Conservation (phyloP, 208 protist species). For the Trypanosoma lewisi region DNA sequence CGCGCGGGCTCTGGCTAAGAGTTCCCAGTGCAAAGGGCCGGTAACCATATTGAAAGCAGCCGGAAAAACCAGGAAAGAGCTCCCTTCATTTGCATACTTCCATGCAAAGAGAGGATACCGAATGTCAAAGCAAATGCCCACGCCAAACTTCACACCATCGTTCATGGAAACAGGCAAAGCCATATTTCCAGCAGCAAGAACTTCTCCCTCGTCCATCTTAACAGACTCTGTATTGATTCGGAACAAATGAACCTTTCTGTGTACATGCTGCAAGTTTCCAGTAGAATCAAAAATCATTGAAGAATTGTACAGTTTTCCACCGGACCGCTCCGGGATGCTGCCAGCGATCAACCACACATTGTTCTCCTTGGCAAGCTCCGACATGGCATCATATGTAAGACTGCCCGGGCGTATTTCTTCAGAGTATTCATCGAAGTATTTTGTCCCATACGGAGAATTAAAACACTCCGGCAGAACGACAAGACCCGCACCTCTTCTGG, state of each 20-base stretch:
- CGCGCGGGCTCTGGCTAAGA: conserved; percentile 87
- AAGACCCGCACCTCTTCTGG: conserved; percentile 75
- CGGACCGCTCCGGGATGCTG: conserved; percentile 92
- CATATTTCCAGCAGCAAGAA: conserved; percentile 88
- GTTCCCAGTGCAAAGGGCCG: conserved; percentile 97
- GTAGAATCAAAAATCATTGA: conserved; percentile 89
- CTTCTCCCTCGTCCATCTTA: conserved; percentile 94
- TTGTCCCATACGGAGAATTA: conserved; percentile 95
- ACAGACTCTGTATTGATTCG: conserved; percentile 95
- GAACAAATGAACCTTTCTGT: conserved; percentile 96
- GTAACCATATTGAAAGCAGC: conserved; percentile 99
- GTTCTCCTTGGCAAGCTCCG: conserved; percentile 58
- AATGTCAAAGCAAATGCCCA: conserved; percentile 99
- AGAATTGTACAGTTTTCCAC: conserved; percentile 94
- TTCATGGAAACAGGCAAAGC: conserved; percentile 43
- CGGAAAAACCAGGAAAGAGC: conserved; percentile 94
- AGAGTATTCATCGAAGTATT: conserved; percentile 94
- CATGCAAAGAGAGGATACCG: conserved; percentile 95
- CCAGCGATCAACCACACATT: conserved; percentile 89
- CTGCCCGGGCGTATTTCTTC: conserved; percentile 75
- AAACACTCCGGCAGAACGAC: conserved; percentile 93
- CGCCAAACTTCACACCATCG: conserved; percentile 82
- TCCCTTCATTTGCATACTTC: conserved; percentile 65
- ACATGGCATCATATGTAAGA: conserved; percentile 79
- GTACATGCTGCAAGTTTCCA: conserved; percentile 85